Base-by-base conservation (phyloP, 108 stramenopile genomes). In the Fragilariopsis cylindrus region DNA sequence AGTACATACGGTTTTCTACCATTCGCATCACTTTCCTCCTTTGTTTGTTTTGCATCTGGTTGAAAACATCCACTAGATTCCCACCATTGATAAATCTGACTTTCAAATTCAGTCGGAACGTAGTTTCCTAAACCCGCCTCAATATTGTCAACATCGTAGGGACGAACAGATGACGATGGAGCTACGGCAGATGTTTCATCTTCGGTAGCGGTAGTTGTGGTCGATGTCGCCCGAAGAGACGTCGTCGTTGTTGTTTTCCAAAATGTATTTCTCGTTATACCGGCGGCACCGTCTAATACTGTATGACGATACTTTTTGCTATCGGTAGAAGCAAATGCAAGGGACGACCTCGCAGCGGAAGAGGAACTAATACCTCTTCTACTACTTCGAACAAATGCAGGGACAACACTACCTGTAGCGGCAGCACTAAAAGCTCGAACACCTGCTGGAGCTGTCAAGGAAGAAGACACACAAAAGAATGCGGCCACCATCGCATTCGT, bases 31-130 rank as follows among this genome's bases (percentile, higher is more conserved):
- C 72, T 70, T 7, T 60, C 65, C 18, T 54, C 45, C 42, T 60
- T 69, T 12, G 49, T 58, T 48, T 68, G 55, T 62, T 92, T 94
- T 73, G 93, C 86, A 70, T 92, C 91, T 16, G 94, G 94, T 46
- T 85, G 69, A 70, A 95, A 95, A 68, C 94, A 92, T 15, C 92
- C 90, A 11, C 88, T 73, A 8, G 57, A 54, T 70, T 96, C 95
- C 95, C 95, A 96, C 95, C 95, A 96, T 52, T 77, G 42, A 67
- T 96, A 96, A 18, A 96, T 77, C 2, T 86, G 52, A 8, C 60
- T 57, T 80, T 96, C 95, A 71, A 96, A 96, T 9, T 81, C 69
- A 3, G 82, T 41, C n/a, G 94, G 94, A 39, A 89, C 84, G 60
- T 92, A 95, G 5, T 73, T 71, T 16, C 73, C 89, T 21, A 82